A percentile compares a stretch with the other conserved stretches of the same genome.
These are phyloP conservation scores for Penicillium canariense DNA, from an alignment of 495 filamentous ascomycete species.

Conservation along the genomic window DNA sequence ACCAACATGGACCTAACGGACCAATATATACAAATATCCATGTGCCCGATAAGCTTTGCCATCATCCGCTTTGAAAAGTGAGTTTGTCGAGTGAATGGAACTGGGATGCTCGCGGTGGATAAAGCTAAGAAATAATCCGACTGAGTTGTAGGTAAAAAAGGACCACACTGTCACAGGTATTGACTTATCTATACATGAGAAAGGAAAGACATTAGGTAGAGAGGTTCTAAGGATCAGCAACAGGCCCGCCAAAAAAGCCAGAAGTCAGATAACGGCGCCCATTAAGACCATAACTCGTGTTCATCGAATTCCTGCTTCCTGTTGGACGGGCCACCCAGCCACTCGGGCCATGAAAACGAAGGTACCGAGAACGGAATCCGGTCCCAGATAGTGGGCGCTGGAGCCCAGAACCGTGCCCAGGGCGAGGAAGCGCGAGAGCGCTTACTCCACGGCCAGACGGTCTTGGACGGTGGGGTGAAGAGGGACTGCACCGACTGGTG, in stretches of 20 bases:
- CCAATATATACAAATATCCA: too few species aligned
- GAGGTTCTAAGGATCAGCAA: not conserved
- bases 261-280: too few species aligned
- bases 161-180: not conserved
- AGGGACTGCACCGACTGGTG: slow-evolving; percentile 3
- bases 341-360: slow-evolving; percentile 16
- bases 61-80: too few species aligned
- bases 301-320: slow-evolving; percentile 9
- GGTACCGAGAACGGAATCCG: slow-evolving; percentile 15
- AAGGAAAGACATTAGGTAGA: not conserved
- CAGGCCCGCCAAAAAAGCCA: not conserved
- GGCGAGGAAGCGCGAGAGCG: slow-evolving; percentile 10
- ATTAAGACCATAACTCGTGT: slow-evolving; percentile 30
- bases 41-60: too few species aligned
- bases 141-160: not conserved
- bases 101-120: too few species aligned
- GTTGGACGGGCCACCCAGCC: slow-evolving; percentile 10
- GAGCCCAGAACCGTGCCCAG: slow-evolving; percentile 8
- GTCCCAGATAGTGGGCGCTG: slow-evolving; percentile 1
- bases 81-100: too few species aligned
- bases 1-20: too few species aligned
- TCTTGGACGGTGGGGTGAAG: slow-evolving; percentile 13
- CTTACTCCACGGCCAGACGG: slow-evolving; percentile 29
- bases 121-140: too few species aligned
- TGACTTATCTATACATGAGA: not conserved